A percentile compares a stretch with the other conserved stretches of the same genome.
Conservation (phyloP, 495 filamentous ascomycete species). For the Geopyxis carbonaria region DNA sequence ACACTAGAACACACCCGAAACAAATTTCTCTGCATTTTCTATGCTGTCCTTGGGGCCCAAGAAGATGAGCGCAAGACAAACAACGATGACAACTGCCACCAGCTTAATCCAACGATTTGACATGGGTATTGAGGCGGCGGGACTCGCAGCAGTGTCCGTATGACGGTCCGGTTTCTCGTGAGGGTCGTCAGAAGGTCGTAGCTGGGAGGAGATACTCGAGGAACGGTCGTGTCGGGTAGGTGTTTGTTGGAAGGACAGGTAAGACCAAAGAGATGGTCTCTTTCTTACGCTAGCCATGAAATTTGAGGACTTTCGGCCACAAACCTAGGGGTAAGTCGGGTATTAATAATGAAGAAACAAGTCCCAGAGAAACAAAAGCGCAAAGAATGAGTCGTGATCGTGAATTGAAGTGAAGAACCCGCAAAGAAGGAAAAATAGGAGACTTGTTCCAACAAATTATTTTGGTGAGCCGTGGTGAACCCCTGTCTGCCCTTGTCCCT, state of each 20-base stretch:
- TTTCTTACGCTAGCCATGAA: slow-evolving; percentile 25
- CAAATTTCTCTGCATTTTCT: slow-evolving; percentile 25
- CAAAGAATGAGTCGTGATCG: too few relatives aligned
- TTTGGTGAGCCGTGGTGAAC: too few relatives aligned
- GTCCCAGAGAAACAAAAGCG: too few relatives aligned
- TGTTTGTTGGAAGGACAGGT: slow-evolving; percentile 20
- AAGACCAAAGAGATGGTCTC: slow-evolving; percentile 22
- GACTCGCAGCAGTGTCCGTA: slow-evolving; percentile 12
- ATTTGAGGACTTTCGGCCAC: too few relatives aligned
- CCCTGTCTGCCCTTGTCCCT: too few relatives aligned
- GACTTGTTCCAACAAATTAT: too few relatives aligned
- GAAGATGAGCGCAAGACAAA: slow-evolving; percentile 44
- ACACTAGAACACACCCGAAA: slow-evolving; percentile 13
- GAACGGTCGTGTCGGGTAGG: slow-evolving; percentile 16
- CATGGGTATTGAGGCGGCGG: slow-evolving; percentile 28
- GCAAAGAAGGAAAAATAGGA: too few relatives aligned
- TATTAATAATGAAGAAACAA: too few relatives aligned
- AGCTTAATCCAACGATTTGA: slow-evolving; percentile 44
- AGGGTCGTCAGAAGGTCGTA: slow-evolving; percentile 25
- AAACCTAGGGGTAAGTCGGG: too few relatives aligned
- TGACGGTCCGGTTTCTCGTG: slow-evolving; percentile 28
- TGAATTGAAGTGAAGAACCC: too few relatives aligned
- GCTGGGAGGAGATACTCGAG: slow-evolving; percentile 22
- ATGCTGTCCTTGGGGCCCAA: slow-evolving; percentile 36
- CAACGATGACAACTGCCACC: slow-evolving; percentile 41